Evolutionary conservation across 768 basidiomycete genomes (phyloP), one percentile per base, ranked within the genome.

Genomic region (Leucogyrophana mollusca): DNA sequence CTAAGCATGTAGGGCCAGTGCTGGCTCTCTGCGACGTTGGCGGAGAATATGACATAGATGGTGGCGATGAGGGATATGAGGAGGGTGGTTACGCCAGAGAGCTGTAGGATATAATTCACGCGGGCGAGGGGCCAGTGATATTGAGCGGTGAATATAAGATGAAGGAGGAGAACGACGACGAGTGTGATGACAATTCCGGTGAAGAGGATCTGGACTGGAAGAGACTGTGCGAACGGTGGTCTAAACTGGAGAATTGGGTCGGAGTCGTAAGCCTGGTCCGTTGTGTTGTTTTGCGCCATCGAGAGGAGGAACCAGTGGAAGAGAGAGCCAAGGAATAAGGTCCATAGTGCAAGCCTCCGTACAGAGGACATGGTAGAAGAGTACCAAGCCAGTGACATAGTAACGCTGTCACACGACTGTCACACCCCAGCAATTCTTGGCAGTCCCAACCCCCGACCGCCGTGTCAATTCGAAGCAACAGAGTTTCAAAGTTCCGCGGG

Each of bases 1-100:
- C 85, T 87, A 33, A 97, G 81, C 90, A 96, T 95, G 65, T 93
- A 99, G 1, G 96, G 94, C 93, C 93, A 96, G 34, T 72, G 69
- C 52, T 79, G 73, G 55, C 87, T 90, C 59, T 87, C 81, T 2
- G 69, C 56, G 3, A 78, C 64, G 1, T 84, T 71, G 1, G 78
- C 70, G 2, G 76, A 69, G 5, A 95, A 73, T 16, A 95, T 76
- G 54, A 93, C 78, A 59, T 83, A 79, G 38, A 94, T 72, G 1
- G 87, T 90, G 8, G 90, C 87, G 38, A 84, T 76, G 44, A 87
- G 76, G 13, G 85, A 87, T 27, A 87, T 77, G 47, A 96, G 78
- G 17, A 95, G 82, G 3, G 87, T 83, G 25, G 79, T 72, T 21
- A 94, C 91, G 7, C 90, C 91, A 2, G 84, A 81, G 10, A 98